Base-by-base conservation (phyloP, 2,329 filamentous ascomycete genomes). In the Alternaria panax region DNA sequence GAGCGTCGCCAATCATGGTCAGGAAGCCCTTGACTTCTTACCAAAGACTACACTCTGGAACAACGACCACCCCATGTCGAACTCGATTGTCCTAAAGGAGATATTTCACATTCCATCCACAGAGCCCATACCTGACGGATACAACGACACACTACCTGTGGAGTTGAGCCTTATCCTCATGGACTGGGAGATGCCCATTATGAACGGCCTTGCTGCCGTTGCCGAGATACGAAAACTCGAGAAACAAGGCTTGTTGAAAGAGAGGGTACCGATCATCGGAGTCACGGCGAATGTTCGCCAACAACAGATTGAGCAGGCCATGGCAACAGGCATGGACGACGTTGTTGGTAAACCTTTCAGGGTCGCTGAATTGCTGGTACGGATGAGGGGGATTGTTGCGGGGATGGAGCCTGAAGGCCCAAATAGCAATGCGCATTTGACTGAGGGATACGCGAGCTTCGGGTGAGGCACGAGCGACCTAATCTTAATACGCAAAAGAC, bases 261-360 rank as follows among this genome's bases (percentile, higher is more conserved):
- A 59, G 0, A 63, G 72, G 24, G 55, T 77, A 1, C 74, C 74
- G 1, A 66, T 77, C 1, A 75, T 78, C 43, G 75, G 70, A 8
- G 71, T 78, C 1, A 78, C 75, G 7, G 75, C 75, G 3, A 78
- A 78, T 54, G 75, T 74, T 2, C 55, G 76, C n/a, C 57, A 62
- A 41, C 65, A 75, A 48, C 74, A 77, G 57, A 68, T 78, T 1
- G 43, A 68, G 3, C 62, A 41, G 9, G 72, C 75, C 1, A 59
- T 75, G 14, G 54, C 69, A 25, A 73, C 70, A 0, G 76, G 75
- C 4, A 78, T 78, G 75, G 74, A 77, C n/a, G 68, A 75, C 76
- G 87, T 93, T 42, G 90, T 94, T 34, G 89, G 89, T 1, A 94
- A 94, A 73, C 91, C 92, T 4, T 94, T 93, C 73, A 61, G 69